Evolutionary conservation across 768 basidiomycete genomes (phyloP).

Genomic region (Russula emetica): DNA sequence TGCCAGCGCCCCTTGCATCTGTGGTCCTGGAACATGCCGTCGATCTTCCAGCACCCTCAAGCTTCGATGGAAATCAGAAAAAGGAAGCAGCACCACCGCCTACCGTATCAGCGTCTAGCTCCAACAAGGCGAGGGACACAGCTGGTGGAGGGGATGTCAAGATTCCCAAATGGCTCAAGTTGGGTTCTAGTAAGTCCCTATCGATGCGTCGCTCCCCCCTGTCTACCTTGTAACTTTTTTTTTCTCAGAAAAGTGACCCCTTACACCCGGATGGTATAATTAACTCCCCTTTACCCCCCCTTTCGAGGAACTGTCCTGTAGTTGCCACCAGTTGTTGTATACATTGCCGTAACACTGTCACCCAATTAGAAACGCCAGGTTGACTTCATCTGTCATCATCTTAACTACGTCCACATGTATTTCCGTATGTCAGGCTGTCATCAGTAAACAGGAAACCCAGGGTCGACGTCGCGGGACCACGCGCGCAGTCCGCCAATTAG

Average conservation of each 20-base stretch:
- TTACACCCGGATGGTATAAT: constrained; percentile 14
- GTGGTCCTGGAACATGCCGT: constrained; percentile 54
- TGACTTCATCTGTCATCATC: constrained; percentile 11
- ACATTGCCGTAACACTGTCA: constrained; percentile 8
- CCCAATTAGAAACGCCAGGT: constrained; percentile 15
- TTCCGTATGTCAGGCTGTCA: constrained; percentile 1
- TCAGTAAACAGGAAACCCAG: constrained; percentile 75
- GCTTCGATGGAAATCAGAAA: constrained; percentile 33
- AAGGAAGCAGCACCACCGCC: constrained; percentile 11
- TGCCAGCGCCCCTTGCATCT: constrained; percentile 61
- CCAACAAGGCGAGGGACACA: constrained; percentile 12
- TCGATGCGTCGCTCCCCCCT: not conserved
- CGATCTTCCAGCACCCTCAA: constrained; percentile 61
- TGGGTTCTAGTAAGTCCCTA: constrained; percentile 36
- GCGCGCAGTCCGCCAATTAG: constrained; percentile 77
- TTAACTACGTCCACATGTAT: constrained; percentile 19
- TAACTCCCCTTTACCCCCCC: constrained; percentile 3
- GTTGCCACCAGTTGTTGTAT: constrained; percentile 2
- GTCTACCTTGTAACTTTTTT: constrained; percentile 6
- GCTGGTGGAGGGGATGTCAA: constrained; percentile 47
- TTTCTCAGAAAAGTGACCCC: constrained; percentile 22
- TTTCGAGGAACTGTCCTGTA: not conserved
- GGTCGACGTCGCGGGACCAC: constrained; percentile 74
- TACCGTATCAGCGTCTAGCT: constrained; percentile 4
- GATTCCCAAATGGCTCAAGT: constrained; percentile 76